These are phyloP conservation scores for Chrysanthemum lavandulifolium DNA, from an alignment of 129 eudicot species.

Conservation along the genomic window DNA sequence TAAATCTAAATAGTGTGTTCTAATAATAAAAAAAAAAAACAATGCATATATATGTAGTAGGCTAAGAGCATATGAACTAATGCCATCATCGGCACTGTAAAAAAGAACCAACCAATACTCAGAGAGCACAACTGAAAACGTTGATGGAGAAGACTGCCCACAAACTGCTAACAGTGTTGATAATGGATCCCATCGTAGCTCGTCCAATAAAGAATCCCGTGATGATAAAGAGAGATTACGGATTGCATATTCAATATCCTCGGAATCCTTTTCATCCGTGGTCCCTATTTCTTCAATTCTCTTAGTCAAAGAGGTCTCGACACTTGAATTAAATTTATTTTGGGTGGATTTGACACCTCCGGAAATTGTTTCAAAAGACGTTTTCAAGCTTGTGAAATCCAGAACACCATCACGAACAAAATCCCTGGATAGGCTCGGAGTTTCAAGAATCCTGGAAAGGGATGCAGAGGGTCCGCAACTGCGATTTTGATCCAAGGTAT, in stretches of 20 bases:
- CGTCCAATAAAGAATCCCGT: slow-evolving; percentile 43
- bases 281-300: slow-evolving; percentile 22
- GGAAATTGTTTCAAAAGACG: slow-evolving; percentile 33
- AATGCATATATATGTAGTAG: neutral
- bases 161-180: slow-evolving; percentile 63
- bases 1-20: slow-evolving; percentile 13
- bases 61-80: neutral
- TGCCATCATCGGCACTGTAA: neutral
- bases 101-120: slow-evolving; percentile 60
- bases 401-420: slow-evolving; percentile 25
- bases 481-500: slow-evolving; percentile 38
- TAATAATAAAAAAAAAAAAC: neutral
- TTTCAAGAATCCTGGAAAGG: slow-evolving; percentile 69
- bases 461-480: slow-evolving; percentile 50
- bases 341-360: slow-evolving; percentile 30
- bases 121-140: slow-evolving; percentile 56
- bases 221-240: slow-evolving; percentile 66
- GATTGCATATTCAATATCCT: slow-evolving; percentile 59
- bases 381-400: slow-evolving; percentile 29
- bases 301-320: slow-evolving; percentile 18
- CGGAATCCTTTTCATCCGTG: slow-evolving; percentile 34
- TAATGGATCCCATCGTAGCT: slow-evolving; percentile 51
- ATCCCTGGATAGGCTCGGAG: slow-evolving; percentile 46
- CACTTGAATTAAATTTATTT: slow-evolving; percentile 20
- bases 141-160: slow-evolving; percentile 72